A percentile compares a stretch with the other conserved stretches of the same genome.
Evolutionary conservation across 768 basidiomycete species (phyloP).

Genomic region (Suillus bovinus): DNA sequence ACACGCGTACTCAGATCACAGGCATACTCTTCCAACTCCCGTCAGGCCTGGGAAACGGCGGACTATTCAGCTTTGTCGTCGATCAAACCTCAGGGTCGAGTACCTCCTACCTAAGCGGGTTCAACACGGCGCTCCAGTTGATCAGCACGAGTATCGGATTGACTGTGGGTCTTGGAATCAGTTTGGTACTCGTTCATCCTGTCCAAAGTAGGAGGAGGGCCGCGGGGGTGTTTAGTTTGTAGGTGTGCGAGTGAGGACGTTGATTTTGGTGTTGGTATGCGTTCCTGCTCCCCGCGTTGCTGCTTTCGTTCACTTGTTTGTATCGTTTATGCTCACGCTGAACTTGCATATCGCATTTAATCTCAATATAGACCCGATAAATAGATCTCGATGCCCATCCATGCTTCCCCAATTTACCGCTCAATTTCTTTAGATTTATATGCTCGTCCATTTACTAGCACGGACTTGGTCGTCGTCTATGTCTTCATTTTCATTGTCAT

Average conservation of each 20-base stretch:
- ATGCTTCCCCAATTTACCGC: background rate
- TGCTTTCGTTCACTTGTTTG: background rate
- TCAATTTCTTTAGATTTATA: background rate
- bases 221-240: conserved; percentile 65
- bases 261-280: background rate
- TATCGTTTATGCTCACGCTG: background rate
- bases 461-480: background rate
- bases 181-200: conserved; percentile 66
- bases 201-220: conserved; percentile 58
- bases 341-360: background rate
- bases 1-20: conserved; percentile 45
- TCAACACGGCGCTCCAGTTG: conserved; percentile 73
- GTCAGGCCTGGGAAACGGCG: conserved; percentile 77
- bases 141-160: conserved; percentile 76
- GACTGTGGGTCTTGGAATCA: conserved; percentile 78
- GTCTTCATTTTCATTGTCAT: background rate
- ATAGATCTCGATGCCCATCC: background rate
- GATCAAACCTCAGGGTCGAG: conserved; percentile 52
- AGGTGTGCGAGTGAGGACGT: background rate
- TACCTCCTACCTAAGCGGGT: conserved; percentile 64
- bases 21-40: conserved; percentile 87
- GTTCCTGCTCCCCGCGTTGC: background rate
- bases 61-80: conserved; percentile 70
- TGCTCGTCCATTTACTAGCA: background rate
- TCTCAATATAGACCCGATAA: background rate